A percentile compares a stretch with the other conserved stretches of the same genome.
Conservation (phyloP, 192 early-diverging fungal species). For the Entrophospora sp. region DNA sequence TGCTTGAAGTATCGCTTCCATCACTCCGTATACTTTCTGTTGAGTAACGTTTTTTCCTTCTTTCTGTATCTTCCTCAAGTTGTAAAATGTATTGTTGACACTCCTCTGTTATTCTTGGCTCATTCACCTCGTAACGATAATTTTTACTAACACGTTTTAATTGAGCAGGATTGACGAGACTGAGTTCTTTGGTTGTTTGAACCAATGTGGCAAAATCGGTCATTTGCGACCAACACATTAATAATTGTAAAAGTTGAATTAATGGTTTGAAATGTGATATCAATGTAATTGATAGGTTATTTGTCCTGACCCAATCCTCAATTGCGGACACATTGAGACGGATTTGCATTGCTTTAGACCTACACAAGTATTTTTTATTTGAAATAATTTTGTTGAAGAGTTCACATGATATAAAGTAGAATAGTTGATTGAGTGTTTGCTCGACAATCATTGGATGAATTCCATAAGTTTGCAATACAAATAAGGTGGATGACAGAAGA, state of each 20-base stretch:
- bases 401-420: slow-evolving; percentile 68
- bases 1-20: slow-evolving; percentile 17
- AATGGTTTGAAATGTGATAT: slow-evolving; percentile 54
- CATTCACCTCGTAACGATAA: slow-evolving; percentile 88
- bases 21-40: slow-evolving; percentile 18
- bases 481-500: slow-evolving; percentile 58
- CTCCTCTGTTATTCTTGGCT: slow-evolving; percentile 58
- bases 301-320: slow-evolving; percentile 77
- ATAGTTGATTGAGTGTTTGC: slow-evolving; percentile 65
- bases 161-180: slow-evolving; percentile 62
- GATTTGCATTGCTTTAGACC: slow-evolving; percentile 74
- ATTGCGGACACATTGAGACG: slow-evolving; percentile 73
- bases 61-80: slow-evolving; percentile 61
- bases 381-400: slow-evolving; percentile 83
- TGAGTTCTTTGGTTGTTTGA: slow-evolving; percentile 58
- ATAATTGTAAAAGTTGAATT: slow-evolving; percentile 71
- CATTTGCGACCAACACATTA: slow-evolving; percentile 72
- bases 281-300: slow-evolving; percentile 35
- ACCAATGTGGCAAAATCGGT: slow-evolving; percentile 66
- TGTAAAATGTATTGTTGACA: slow-evolving; percentile 68
- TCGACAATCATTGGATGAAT: slow-evolving; percentile 67
- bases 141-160: slow-evolving; percentile 60
- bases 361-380: slow-evolving; percentile 62
- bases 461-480: slow-evolving; percentile 61
- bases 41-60: slow-evolving; percentile 29